Base-by-base conservation (phyloP, 129 eudicot species). In the Sambucus nigra region DNA sequence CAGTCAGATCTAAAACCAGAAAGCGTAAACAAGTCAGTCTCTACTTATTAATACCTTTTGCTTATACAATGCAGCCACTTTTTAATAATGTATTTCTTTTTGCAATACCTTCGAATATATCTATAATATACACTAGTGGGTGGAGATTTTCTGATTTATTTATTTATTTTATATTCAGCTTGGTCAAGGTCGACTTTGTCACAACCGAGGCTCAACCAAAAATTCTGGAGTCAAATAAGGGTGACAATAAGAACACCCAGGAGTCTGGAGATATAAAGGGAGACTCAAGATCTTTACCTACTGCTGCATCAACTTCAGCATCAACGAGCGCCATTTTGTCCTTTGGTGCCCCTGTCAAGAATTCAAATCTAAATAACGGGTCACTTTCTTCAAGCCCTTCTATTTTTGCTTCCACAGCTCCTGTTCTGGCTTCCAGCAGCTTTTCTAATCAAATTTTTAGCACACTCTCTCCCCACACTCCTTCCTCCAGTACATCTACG, bases 121-220 rank as follows among this genome's bases (percentile, higher is more conserved):
- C 9, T 5, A 5, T 31, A 3, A 5, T 9, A 9, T 31, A n/a
- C n/a, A n/a, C n/a, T n/a, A n/a, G n/a, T n/a, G 9, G 42, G 4
- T 2, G 42, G 42, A 35, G 12, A 35, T 7, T 61, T 71, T 59
- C 28, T 61, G 45, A 42, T 60, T 19, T 21, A 26, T 54, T 38
- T n/a, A n/a, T n/a, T 67, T 35, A 39, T 38, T 57, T 12, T 68
- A 17, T 31, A 39, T 63, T 73, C 87, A 80, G 87, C 69, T 47
- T 60, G 48, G 53, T 20, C 31, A 60, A 38, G 39, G 54, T 44
- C 27, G 19, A 25, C 47, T 55, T 56, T 29, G 65, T 53, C 35
- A 46, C 17, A 51, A 25, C 31, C 33, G 55, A 59, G 18, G 53
- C 70, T 5, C 66, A 41, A 46, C 57, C 25, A n/a, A 53, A 58